Base-by-base conservation (phyloP, 2,329 filamentous ascomycete species). In the Colletotrichum sp. region DNA sequence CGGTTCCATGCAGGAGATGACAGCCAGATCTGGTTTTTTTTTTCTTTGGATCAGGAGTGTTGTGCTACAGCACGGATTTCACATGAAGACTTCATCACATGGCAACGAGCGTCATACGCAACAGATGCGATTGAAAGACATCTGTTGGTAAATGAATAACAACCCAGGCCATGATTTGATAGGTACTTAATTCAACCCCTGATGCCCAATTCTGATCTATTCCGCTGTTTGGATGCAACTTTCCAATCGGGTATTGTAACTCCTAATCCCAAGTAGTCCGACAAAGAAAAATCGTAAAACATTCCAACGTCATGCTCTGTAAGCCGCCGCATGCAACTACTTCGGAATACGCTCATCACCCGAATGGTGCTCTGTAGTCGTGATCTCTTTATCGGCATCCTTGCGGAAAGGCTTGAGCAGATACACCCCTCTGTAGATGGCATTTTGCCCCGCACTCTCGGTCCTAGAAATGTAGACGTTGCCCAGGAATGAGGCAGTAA, bases 381-480 rank as follows among this genome's bases (percentile, higher is more conserved):
- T 73, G 4, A 52, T 16, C 16, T 64, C 34, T 3, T 22, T 15
- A 6, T 32, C 26, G 8, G 18, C 30, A 24, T 36, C 57, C 44
- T 60, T 75, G 32, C 70, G 70, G 22, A 73, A 65, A n/a, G 39
- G 52, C 57, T 71, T 75, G 28, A 83, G 78, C 0, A 85, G 66
- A 73, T 82, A 85, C 4, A 80, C 79, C 9, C 82, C 83, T n/a
- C 79, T 71, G 13, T 83, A 80, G 12, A 84, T 69, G 16, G 78
- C 71, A 22, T 84, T 82, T 6, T 75, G 68, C 8, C 72, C 79
- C n/a, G 77, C 80, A 6, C 80, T 79, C 18, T 82, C 80, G 9
- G 79, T 69, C 26, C 79, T 81, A 8, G 64, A 74, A 39, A 85
- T 81, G 77, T 81, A 81, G 6, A 85, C 83, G 32, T 84, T 85